phyloP scores from a whole-genome alignment of 2,329 filamentous ascomycete genomes.

The Nectriaceae sp. region DNA sequence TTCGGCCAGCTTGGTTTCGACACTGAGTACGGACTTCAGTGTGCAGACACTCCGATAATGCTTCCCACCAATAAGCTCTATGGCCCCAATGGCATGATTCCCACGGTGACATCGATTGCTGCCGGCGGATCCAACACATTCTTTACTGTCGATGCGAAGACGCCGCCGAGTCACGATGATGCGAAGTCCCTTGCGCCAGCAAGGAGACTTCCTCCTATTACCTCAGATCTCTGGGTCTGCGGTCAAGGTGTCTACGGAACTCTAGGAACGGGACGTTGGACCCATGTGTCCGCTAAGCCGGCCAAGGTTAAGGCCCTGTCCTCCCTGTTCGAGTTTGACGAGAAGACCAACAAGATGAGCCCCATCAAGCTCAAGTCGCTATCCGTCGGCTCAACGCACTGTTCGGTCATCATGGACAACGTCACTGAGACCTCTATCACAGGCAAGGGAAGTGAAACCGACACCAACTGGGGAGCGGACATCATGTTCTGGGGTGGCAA shows the following conservation, averaged over 20 bases:
- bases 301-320: constrained; percentile 82
- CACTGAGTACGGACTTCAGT: constrained; percentile 60
- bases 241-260: constrained; percentile 83
- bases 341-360: constrained; percentile 63
- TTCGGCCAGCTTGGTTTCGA: constrained; percentile 90
- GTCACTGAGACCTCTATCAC: constrained; percentile 66
- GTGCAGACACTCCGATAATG: constrained; percentile 68
- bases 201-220: constrained; percentile 33
- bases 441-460: constrained; percentile 56
- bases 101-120: constrained; percentile 74
- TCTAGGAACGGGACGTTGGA: constrained; percentile 86
- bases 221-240: constrained; percentile 77
- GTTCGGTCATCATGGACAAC: constrained; percentile 81
- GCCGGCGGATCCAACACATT: constrained; percentile 88
- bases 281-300: constrained; percentile 77
- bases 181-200: constrained; percentile 29
- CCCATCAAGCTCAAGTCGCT: constrained; percentile 78
- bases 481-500: constrained; percentile 95
- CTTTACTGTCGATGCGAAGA: constrained; percentile 78
- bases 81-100: constrained; percentile 59
- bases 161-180: constrained; percentile 34
- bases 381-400: constrained; percentile 78
- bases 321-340: constrained; percentile 85
- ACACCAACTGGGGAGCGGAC: constrained; percentile 87
- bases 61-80: constrained; percentile 76